Base-by-base conservation (phyloP, 176 grass and related monocot species). In the Lolium rigidum region DNA sequence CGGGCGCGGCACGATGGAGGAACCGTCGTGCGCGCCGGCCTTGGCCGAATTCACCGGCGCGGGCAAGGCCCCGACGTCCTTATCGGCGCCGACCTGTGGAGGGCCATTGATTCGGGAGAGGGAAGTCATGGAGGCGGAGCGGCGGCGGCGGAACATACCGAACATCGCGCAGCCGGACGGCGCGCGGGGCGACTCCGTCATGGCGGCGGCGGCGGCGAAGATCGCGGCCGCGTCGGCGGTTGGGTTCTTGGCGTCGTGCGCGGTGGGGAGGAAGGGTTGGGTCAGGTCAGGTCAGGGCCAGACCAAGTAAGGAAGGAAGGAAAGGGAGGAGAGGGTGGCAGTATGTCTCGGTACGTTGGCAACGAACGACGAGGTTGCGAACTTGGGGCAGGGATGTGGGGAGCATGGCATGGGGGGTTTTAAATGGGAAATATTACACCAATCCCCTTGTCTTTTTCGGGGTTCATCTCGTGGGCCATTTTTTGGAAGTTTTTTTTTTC, bases 151-250 rank as follows among this genome's bases (percentile, higher is more conserved):
- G 86, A 97, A 97, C 86, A 97, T 91, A 78, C 82, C 92, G 49
- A 94, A 86, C 95, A 97, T 90, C 12, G 77, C 83, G 92, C 95
- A 97, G 63, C 95, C 95, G 12, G 92, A 81, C 55, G 95, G 86
- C 76, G 82, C 82, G 86, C 81, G 72, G 55, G 82, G 90, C 82
- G 82, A 62, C 77, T 91, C 90, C 86, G 82, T 85, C 90, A 91
- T 91, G 86, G 89, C 57, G 63, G 63, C 11, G 63, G 63, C 11
- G 79, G 37, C 16, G 88, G 55, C 47, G 80, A 58, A 41, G 81
- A 21, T 59, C 51, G 69, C 69, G 81, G 15, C 81, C 79, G 41
- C 85, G 1, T 47, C 49, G 35, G 70, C 51, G 9, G 71, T 81
- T 76, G 85, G 61, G 71, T 66, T 41, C 54, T 82, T 71, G 28